phyloP scores from a whole-genome alignment of 2,329 filamentous ascomycete genomes.

The Diaporthe velutina region DNA sequence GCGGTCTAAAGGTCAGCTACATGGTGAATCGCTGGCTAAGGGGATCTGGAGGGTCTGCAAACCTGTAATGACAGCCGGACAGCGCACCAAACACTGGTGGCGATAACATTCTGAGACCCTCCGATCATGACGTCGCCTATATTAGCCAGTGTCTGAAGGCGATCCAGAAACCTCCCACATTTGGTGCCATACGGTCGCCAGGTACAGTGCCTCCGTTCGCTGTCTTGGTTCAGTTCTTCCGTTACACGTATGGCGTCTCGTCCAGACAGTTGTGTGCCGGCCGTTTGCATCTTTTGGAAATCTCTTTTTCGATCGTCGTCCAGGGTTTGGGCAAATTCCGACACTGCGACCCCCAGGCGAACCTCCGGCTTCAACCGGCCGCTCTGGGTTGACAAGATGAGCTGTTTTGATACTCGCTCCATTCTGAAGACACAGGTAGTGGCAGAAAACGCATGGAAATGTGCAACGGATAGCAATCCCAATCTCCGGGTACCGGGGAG shows the following conservation, averaged over 20 bases:
- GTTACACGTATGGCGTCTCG: constrained; percentile 36
- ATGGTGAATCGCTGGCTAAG: no score
- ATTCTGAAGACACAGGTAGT: background rate
- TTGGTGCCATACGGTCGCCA: constrained; percentile 33
- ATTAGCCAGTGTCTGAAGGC: constrained; percentile 32
- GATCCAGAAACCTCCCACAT: constrained; percentile 25
- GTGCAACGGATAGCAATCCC: background rate
- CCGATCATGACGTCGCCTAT: constrained; percentile 37
- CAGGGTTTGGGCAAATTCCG: background rate
- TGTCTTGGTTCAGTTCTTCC: constrained; percentile 39
- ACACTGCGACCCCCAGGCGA: constrained; percentile 15
- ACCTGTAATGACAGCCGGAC: constrained; percentile 36
- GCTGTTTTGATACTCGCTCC: background rate
- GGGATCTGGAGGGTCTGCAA: background rate
- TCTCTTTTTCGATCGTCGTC: background rate
- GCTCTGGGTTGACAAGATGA: background rate
- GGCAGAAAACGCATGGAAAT: background rate
- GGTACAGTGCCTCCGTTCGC: constrained; percentile 23
- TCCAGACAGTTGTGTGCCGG: background rate
- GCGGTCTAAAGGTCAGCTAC: background rate
- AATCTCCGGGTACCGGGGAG: background rate
- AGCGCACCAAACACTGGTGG: constrained; percentile 37
- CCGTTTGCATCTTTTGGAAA: background rate
- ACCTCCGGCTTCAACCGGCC: constrained; percentile 12
- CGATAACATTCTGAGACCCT: constrained; percentile 37